These are phyloP conservation scores for Quercus glauca DNA, from an alignment of 306 rosid species.

Conservation along the genomic window DNA sequence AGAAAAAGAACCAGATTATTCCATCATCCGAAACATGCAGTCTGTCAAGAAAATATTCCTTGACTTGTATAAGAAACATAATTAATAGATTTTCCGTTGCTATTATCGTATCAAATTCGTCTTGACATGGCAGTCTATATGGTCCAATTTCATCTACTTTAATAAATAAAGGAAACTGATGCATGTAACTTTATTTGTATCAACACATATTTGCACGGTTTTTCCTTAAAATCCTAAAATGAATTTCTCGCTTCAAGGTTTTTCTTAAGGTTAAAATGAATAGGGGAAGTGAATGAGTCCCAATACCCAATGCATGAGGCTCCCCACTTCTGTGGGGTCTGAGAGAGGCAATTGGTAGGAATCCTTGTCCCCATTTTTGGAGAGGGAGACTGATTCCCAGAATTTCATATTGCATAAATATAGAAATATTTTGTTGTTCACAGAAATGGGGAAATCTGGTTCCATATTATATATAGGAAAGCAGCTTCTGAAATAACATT, in stretches of 20 bases:
- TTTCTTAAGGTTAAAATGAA: background rate
- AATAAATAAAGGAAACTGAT: background rate
- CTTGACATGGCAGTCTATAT: background rate
- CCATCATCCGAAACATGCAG: background rate
- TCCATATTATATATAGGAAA: background rate
- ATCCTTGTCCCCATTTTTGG: too few relatives aligned
- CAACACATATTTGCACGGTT: background rate
- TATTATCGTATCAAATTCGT: background rate
- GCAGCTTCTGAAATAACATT: background rate
- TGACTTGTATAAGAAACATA: background rate
- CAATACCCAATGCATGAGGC: too few relatives aligned
- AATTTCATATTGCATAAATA: background rate
- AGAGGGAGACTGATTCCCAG: too few relatives aligned
- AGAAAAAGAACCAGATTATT: background rate
- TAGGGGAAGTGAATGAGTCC: background rate
- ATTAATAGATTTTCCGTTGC: background rate
- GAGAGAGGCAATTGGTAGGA: too few relatives aligned
- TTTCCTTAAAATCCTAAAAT: background rate
- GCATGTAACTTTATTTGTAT: background rate
- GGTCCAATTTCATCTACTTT: background rate
- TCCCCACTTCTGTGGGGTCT: too few relatives aligned
- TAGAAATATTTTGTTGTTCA: background rate
- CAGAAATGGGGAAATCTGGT: background rate
- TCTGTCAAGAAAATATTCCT: background rate
- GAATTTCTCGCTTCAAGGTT: background rate